phyloP scores from a whole-genome alignment of 2,329 filamentous ascomycete genomes.

The Alternaria sp. region DNA sequence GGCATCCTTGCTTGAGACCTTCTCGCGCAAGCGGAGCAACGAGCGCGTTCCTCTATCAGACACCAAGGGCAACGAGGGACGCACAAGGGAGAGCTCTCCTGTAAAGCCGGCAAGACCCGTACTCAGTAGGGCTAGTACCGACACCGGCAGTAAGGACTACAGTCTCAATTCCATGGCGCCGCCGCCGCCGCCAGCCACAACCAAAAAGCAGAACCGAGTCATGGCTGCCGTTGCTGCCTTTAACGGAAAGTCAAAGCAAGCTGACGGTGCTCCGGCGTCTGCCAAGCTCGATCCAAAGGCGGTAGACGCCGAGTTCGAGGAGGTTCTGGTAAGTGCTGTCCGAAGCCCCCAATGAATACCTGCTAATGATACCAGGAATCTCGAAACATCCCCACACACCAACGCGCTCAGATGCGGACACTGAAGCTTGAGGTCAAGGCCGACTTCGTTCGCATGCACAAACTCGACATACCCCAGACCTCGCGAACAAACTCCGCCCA shows the following conservation, averaged over 20 bases:
- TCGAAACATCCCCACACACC: conserved; percentile 90
- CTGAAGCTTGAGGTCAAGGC: conserved; percentile 90
- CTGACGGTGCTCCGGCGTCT: conserved; percentile 35
- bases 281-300: conserved; percentile 57
- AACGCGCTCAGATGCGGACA: conserved; percentile 92
- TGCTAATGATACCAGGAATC: conserved; percentile 69
- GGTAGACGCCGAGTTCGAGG: conserved; percentile 69
- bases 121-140: conserved; percentile 38
- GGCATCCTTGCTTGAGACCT: conserved; percentile 48
- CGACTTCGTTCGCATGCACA: conserved; percentile 92
- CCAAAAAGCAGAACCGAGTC: conserved; percentile 59
- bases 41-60: conserved; percentile 43
- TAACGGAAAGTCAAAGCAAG: conserved; percentile 59
- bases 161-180: conserved; percentile 18
- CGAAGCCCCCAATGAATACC: not conserved
- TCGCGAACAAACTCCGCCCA: conserved; percentile 55
- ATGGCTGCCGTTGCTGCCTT: conserved; percentile 70
- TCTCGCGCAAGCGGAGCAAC: conserved; percentile 46
- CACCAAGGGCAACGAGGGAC: conserved; percentile 42
- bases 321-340: conserved; percentile 62
- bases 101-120: conserved; percentile 28
- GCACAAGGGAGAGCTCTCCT: conserved; percentile 31
- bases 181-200: conserved; percentile 20
- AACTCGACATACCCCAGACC: conserved; percentile 63
- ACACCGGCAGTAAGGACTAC: conserved; percentile 29